A percentile compares a stretch with the other conserved stretches of the same genome.
Evolutionary conservation across 768 basidiomycete species (phyloP).

Genomic region (Strobilomyces echinocephalus): DNA sequence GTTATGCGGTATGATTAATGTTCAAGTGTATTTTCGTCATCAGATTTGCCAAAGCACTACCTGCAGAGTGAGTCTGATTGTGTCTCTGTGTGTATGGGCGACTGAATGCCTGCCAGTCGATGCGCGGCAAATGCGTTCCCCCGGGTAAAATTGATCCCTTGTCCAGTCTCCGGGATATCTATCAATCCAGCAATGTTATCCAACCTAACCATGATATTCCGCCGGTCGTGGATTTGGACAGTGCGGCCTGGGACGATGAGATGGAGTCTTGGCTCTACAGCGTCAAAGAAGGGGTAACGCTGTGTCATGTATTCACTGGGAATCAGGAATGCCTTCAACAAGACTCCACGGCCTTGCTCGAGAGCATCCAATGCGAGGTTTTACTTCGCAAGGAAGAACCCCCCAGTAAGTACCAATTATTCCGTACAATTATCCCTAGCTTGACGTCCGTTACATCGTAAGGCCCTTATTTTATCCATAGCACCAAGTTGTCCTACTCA

Average conservation of each 20-base stretch:
- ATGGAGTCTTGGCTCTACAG: conserved; percentile 28
- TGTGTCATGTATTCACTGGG: conserved; percentile 47
- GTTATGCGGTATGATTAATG: conserved; percentile 46
- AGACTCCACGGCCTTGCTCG: conserved; percentile 35
- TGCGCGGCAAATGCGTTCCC: background rate
- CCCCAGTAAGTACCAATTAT: conserved; percentile 16
- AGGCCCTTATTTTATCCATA: conserved; percentile 30
- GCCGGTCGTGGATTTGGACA: conserved; percentile 10
- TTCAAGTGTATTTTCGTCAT: conserved; percentile 42
- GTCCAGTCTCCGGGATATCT: conserved; percentile 19
- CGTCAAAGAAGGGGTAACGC: conserved; percentile 19
- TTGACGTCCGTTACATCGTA: conserved; percentile 1
- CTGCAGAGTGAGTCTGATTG: conserved; percentile 35
- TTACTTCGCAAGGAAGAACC: conserved; percentile 17
- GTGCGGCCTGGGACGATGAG: conserved; percentile 25
- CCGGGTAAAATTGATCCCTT: conserved; percentile 20
- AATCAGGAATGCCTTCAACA: conserved; percentile 39
- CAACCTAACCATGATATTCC: conserved; percentile 19
- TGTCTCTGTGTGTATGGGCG: background rate
- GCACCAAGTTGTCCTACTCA: conserved; percentile 11
- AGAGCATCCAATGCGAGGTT: conserved; percentile 36
- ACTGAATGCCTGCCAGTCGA: conserved; percentile 16
- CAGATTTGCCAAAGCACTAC: conserved; percentile 38
- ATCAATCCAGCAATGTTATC: conserved; percentile 10
- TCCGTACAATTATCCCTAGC: background rate